Base-by-base conservation (phyloP, 2,329 filamentous ascomycete genomes). In the Samsoniella hepiali region DNA sequence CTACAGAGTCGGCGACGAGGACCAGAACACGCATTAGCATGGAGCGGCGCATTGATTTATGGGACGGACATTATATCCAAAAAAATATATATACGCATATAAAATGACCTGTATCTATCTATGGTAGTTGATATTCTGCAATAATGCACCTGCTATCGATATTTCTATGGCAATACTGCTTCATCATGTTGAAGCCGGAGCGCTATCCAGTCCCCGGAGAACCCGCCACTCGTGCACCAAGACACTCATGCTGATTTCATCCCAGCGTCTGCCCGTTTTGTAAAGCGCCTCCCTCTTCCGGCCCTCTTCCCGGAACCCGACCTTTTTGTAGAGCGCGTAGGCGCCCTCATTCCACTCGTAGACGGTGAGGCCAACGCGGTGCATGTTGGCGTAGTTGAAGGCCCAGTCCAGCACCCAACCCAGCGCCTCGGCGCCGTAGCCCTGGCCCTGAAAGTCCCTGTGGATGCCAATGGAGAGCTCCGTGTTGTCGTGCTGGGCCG, bases 1-100 rank as follows among this genome's bases (percentile, higher is more conserved):
- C 0, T 99, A 99, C 78, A 86, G 82, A 0, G 89, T 95, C 59
- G 91, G 90, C 8, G 85, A 87, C 27, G 80, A 79, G 56, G 69
- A 54, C 10, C 42, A 69, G 67, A 68, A 56, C 69, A 72, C 73
- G 62, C 72, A 74, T 64, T 77, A 57, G 60, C 60, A 57, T 50
- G 53, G 36, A 7, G 34, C 34, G 60, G 53, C 60, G 60, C 53
- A 50, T 44, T 36, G 59, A 38, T 47, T 55, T 38, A 36, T 6
- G 40, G 38, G 38, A 36, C 9, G 13, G 15, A 36, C 22, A 45
- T 34, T 15, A 61, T 45, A 53, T 53, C 47, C 38, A n/a, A 45
- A 9, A 27, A n/a, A 45, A 9, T 17, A 34, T 29, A 29, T 3
- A 27, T 38, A 38, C 29, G 11, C 27, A 49, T 7, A 31, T 13